These are phyloP conservation scores for Ascochyta clinopodiicola DNA, from an alignment of 2,329 filamentous ascomycete genomes.

Conservation along the genomic window DNA sequence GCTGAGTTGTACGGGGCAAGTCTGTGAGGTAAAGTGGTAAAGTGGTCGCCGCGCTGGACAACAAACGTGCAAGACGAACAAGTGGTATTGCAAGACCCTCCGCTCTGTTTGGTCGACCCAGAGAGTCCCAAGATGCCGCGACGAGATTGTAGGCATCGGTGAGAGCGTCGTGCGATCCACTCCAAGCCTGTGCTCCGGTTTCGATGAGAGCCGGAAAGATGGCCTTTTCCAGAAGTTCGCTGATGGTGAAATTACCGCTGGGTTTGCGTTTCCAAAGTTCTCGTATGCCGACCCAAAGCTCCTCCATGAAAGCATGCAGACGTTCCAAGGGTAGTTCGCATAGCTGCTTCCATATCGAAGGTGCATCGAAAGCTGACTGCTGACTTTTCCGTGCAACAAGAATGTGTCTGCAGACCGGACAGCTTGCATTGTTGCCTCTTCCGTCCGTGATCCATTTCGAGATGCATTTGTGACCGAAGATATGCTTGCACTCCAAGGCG, in stretches of 20 bases:
- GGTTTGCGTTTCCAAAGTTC: conserved; percentile 28
- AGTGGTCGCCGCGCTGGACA: conserved; percentile 30
- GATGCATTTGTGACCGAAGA: conserved; percentile 42
- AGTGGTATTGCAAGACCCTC: conserved; percentile 37
- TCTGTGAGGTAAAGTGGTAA: conserved; percentile 35
- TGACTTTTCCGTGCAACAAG: conserved; percentile 22
- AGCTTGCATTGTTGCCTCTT: conserved; percentile 32
- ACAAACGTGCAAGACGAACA: conserved; percentile 38
- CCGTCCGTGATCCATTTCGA: conserved; percentile 35
- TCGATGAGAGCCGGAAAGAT: conserved; percentile 33
- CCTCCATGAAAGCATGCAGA: conserved; percentile 26
- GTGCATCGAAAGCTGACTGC: conserved; percentile 22
- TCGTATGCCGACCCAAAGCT: conserved; percentile 30
- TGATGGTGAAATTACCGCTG: conserved; percentile 25
- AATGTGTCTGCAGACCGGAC: conserved; percentile 37
- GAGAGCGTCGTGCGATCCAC: conserved; percentile 17
- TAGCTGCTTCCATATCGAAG: conserved; percentile 36
- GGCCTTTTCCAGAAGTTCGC: conserved; percentile 26
- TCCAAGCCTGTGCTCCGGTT: not conserved
- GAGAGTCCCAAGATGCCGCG: conserved; percentile 34
- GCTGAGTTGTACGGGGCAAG: conserved; percentile 24
- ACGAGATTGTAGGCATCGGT: conserved; percentile 34
- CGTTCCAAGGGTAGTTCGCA: conserved; percentile 30
- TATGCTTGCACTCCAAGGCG: conserved; percentile 40
- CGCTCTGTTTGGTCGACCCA: conserved; percentile 31